Evolutionary conservation across 2,329 filamentous ascomycete species (phyloP).

Genomic region (Zarea fungicola): DNA sequence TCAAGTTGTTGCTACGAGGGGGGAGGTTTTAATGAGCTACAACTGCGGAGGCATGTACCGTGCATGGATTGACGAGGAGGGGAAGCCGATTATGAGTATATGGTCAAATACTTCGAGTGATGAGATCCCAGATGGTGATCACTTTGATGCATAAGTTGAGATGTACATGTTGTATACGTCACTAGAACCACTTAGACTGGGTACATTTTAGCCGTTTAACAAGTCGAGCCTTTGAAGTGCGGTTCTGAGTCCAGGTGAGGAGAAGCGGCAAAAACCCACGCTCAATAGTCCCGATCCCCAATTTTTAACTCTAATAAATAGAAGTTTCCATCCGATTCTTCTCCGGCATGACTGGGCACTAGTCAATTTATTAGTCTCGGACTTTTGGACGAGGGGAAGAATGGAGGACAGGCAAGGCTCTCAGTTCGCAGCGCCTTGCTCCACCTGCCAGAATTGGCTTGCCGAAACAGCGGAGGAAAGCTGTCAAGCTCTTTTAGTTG

Average conservation of each 20-base stretch:
- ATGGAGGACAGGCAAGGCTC: background rate
- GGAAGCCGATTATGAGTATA: constrained; percentile 47
- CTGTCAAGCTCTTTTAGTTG: too few relatives aligned
- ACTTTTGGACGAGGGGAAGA: background rate
- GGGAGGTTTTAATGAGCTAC: constrained; percentile 65
- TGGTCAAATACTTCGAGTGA: constrained; percentile 28
- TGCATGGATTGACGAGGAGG: constrained; percentile 65
- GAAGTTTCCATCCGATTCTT: too few relatives aligned
- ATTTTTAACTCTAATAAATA: too few relatives aligned
- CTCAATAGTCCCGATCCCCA: too few relatives aligned
- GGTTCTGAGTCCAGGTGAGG: too few relatives aligned
- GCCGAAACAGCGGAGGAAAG: background rate
- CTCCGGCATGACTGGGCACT: too few relatives aligned
- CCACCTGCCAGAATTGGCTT: constrained; percentile 4
- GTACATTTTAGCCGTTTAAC: too few relatives aligned
- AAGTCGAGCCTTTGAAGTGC: too few relatives aligned
- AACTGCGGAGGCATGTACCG: constrained; percentile 88
- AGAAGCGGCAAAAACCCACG: too few relatives aligned
- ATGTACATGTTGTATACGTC: background rate
- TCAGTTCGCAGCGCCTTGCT: too few relatives aligned
- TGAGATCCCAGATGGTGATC: constrained; percentile 11
- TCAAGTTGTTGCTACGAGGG: constrained; percentile 34
- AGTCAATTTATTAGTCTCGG: too few relatives aligned
- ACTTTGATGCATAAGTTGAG: too few relatives aligned
- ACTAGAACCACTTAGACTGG: background rate